Conservation (phyloP, 73 alveolate species). For the Paramecium caudatum region DNA sequence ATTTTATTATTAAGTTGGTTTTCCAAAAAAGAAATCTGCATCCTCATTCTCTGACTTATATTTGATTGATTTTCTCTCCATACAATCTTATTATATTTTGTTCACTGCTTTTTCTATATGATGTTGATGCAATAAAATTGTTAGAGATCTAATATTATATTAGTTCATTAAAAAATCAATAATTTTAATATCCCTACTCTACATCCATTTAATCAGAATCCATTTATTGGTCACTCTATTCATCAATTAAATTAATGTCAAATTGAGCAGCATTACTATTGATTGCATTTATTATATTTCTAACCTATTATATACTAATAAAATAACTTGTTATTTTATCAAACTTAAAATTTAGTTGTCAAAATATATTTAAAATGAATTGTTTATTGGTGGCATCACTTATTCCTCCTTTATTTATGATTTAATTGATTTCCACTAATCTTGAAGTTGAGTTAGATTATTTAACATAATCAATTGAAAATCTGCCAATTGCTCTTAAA, state of each 20-base stretch:
- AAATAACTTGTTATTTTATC: background rate
- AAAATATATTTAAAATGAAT: conserved; percentile 29
- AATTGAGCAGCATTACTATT: background rate
- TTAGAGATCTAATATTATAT: conserved; percentile 41
- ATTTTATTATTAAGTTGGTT: background rate
- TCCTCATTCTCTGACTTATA: conserved; percentile 24
- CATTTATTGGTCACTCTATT: background rate
- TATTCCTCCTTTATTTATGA: background rate
- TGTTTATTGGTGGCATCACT: background rate
- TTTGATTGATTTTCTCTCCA: background rate
- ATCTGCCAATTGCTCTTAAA: background rate
- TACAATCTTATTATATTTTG: background rate
- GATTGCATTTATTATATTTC: background rate
- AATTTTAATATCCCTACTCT: background rate
- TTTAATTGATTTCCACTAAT: background rate
- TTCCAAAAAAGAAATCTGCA: conserved; percentile 7
- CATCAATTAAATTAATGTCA: background rate
- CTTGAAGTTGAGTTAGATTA: background rate
- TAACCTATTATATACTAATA: background rate
- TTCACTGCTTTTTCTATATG: conserved; percentile 7
- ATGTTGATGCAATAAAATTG: conserved; percentile 31
- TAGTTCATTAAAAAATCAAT: conserved; percentile 16
- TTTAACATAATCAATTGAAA: background rate
- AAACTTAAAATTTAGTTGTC: background rate
- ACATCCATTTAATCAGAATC: background rate